Evolutionary conservation across 805 yeast species (phyloP).

Genomic region (Yarrowia keelungensis): DNA sequence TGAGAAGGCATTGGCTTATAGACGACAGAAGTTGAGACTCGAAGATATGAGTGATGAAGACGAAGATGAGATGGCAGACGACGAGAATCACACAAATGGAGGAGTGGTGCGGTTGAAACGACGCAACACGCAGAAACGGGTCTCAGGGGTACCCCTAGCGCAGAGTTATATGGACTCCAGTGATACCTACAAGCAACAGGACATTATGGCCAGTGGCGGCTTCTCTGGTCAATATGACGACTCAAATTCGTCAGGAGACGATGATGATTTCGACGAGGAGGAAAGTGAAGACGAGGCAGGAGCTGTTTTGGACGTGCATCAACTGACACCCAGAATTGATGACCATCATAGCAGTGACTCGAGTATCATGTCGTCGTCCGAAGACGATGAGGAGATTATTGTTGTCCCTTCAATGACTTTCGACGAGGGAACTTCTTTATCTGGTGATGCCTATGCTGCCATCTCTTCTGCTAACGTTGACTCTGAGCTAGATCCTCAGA

Average conservation of each 20-base stretch:
- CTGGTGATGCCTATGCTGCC: constrained; percentile 20
- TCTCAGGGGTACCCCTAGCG: constrained; percentile 22
- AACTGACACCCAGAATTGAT: constrained; percentile 29
- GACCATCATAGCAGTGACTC: constrained; percentile 29
- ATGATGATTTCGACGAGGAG: constrained; percentile 37
- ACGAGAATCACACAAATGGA: constrained; percentile 30
- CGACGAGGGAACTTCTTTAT: constrained; percentile 23
- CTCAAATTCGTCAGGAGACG: constrained; percentile 36
- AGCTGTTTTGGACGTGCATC: neutral
- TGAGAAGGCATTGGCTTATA: constrained; percentile 29
- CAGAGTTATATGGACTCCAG: constrained; percentile 34
- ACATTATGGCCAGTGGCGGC: constrained; percentile 17
- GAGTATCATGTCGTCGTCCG: constrained; percentile 43
- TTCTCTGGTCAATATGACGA: constrained; percentile 34
- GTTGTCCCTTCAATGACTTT: constrained; percentile 9
- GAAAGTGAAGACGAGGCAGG: constrained; percentile 16
- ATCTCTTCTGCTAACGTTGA: constrained; percentile 36
- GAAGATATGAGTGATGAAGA: constrained; percentile 21
- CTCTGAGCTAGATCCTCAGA: constrained; percentile 39
- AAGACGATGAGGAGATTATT: constrained; percentile 40
- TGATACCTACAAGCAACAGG: constrained; percentile 24
- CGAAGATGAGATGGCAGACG: constrained; percentile 34
- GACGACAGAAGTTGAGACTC: constrained; percentile 22
- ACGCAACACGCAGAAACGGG: constrained; percentile 22
- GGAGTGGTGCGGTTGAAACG: constrained; percentile 26